A percentile compares a stretch with the other conserved stretches of the same genome.
phyloP scores from a whole-genome alignment of 805 yeast genomes.

The Metschnikowia borealis region DNA sequence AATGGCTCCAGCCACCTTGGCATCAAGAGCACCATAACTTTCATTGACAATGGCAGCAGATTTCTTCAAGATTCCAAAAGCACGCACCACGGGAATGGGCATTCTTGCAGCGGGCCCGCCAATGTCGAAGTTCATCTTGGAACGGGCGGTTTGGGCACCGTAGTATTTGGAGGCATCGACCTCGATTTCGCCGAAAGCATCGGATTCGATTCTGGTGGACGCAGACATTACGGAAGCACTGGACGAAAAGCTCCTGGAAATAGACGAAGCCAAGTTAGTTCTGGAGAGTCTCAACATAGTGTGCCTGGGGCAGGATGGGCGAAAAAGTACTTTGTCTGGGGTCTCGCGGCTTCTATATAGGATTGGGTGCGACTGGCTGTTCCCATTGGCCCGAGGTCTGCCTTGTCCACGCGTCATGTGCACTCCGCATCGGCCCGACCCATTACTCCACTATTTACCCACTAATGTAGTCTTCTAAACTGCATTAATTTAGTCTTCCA shows the following conservation, averaged over 20 bases:
- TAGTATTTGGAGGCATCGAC: conserved; percentile 85
- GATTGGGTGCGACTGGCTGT: conserved; percentile 1
- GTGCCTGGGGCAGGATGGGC: background rate
- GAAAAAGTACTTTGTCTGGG: conserved; percentile 3
- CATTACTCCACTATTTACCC: too few relatives aligned
- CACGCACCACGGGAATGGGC: conserved; percentile 87
- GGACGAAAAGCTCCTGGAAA: conserved; percentile 28
- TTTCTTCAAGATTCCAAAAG: conserved; percentile 91
- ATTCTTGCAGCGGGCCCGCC: conserved; percentile 88
- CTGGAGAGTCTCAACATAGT: conserved; percentile 18
- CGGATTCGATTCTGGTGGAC: conserved; percentile 73
- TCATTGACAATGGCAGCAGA: conserved; percentile 92
- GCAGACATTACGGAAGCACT: conserved; percentile 21
- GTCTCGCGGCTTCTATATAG: conserved; percentile 8
- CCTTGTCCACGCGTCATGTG: background rate
- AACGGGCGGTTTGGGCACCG: conserved; percentile 98
- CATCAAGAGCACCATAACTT: conserved; percentile 74
- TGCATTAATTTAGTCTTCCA: too few relatives aligned
- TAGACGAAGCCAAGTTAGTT: conserved; percentile 10
- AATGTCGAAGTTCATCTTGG: conserved; percentile 88
- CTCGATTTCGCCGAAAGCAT: conserved; percentile 95
- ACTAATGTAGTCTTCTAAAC: too few relatives aligned
- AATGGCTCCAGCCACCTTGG: conserved; percentile 78
- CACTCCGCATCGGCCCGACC: too few relatives aligned
- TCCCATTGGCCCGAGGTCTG: conserved; percentile 6